phyloP scores from a whole-genome alignment of 805 yeast genomes.

The Yarrowia porcina region DNA sequence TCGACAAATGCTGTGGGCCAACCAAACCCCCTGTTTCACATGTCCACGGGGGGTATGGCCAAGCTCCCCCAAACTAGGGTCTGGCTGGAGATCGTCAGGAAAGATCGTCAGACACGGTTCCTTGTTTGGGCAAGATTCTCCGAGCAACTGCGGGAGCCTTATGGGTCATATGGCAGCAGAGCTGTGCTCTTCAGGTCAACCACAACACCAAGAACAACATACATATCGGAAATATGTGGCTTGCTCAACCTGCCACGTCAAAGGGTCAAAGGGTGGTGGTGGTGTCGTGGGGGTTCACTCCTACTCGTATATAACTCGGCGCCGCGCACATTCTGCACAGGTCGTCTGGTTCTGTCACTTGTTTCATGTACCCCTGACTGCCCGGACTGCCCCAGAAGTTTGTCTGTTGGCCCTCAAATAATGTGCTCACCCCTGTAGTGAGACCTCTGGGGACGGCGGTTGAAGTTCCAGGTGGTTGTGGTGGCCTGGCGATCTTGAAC shows the following conservation, averaged over 20 bases:
- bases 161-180: too few species aligned
- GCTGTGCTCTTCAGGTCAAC: too few species aligned
- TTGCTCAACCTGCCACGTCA: constrained; percentile 1
- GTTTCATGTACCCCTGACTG: constrained; percentile 21
- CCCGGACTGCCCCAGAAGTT: background rate
- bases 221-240: background rate
- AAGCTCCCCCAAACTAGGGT: background rate
- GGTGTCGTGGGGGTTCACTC: background rate
- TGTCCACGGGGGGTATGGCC: background rate
- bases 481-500: background rate
- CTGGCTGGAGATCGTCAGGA: background rate
- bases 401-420: background rate
- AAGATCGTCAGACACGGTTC: background rate
- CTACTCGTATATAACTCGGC: background rate
- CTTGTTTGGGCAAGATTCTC: background rate
- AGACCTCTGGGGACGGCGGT: background rate
- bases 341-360: background rate
- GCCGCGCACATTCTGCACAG: background rate
- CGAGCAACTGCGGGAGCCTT: background rate
- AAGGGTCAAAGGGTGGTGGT: too few species aligned
- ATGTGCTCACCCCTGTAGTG: background rate
- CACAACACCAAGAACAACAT: too few species aligned
- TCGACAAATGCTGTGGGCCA: background rate
- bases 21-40: constrained; percentile 20
- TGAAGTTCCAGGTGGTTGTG: too few species aligned